Evolutionary conservation across 2,329 filamentous ascomycete species (phyloP), one percentile per base, ranked within the genome.

Genomic region (Diaporthe sp.): DNA sequence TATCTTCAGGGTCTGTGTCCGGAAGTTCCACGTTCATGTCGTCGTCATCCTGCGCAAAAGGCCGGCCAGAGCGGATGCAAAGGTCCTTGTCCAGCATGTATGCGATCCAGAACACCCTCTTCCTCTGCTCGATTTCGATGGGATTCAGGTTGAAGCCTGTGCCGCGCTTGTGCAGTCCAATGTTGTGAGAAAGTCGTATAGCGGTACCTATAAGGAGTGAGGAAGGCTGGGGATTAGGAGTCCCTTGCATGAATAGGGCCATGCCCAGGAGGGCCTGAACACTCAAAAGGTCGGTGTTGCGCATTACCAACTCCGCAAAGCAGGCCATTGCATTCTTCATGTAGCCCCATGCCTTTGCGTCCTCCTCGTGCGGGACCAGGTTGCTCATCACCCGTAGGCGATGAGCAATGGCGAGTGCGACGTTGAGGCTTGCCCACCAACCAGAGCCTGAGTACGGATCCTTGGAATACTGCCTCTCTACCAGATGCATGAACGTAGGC

Each of bases 371-470:
- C 1, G 95, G 93, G 0, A 97, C 95, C 12, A 98, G 87, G 80
- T 98, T 97, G 86, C 95, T 97, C 95, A 98, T 98, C 30, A 98
- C 95, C 15, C 97, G 93, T 80, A 99, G 87, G 54, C 97, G 91
- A 81, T 98, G 95, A 7, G 96, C 94, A 78, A 98, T 97, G n/a
- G 96, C 97, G 73, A 99, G 86, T 1, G 94, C 95, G 75, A 97
- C 93, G 79, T 99, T 99, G 79, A 99, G 88, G 83, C 95, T 97
- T 7, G 97, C 97, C 96, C 97, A 99, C 97, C 97, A 99, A 4
- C 97, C 97, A 8, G 95, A 97, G 38, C 96, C 96, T 82, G 97
- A 93, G 78, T 98, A 98, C 0, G 96, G 96, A 78, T 98, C 94
- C 67, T 92, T 87, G 0, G 95, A 97, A 83, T 98, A 99, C 82